Evolutionary conservation across 345 rosid genomes (phyloP), one percentile per base, ranked within the genome.

Genomic region (Eucalyptus curtisii): DNA sequence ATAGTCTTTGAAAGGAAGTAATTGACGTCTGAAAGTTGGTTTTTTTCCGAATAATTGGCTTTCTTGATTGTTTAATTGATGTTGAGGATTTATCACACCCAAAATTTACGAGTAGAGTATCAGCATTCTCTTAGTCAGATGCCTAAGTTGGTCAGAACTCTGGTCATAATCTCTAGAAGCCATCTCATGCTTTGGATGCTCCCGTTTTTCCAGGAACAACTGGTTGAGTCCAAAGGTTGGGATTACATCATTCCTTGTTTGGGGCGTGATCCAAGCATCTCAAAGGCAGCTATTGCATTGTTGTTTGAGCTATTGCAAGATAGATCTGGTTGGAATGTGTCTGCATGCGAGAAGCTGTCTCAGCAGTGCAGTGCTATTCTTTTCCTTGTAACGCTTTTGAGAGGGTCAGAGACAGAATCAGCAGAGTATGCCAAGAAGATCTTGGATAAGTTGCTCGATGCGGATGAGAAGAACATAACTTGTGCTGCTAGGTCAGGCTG

Each of bases 401-500:
- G 90, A 86, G 93, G 95, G 89, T 92, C 93, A 66, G 93, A 91
- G 59, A 91, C 49, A 90, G 96, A 94, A 90, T 93, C 97, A 9
- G 93, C 94, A 47, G 90, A 88, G 57, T 88, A 88, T 90, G 95
- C 96, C 24, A 93, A 92, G 90, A 92, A 76, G 82, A 94, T 95
- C 81, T 89, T 94, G 88, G 91, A 87, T 49, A 89, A 93, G 88
- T 95, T 95, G 87, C 92, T 95, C 57, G 95, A 94, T 85, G 86
- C 92, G 24, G 95, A 95, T 52, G 94, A 93, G 91, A 95, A 94
- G 88, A 93, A 92, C 90, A 92, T 94, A 86, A 80, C 90, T 87
- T 90, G 90, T 66, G 95, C 96, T 90, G 96, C 96, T 40, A 91
- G 88, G 88, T 92, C 94, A 81, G 95, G 95, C 89, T 95, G 95